phyloP scores from a whole-genome alignment of 805 yeast genomes.

The Wickerhamomyces alni region DNA sequence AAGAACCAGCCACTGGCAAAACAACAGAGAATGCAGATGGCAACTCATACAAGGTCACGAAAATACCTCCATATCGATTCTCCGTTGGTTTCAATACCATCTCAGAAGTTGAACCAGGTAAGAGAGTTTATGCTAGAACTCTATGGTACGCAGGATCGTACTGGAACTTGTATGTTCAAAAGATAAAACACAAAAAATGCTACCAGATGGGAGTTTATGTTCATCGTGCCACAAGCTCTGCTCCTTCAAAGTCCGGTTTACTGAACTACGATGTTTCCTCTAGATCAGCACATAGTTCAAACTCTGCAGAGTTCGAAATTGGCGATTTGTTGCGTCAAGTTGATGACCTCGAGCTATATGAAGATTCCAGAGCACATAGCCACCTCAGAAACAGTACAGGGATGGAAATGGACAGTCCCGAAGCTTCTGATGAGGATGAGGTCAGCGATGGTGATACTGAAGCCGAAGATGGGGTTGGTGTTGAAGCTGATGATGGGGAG shows the following conservation, averaged over 20 bases:
- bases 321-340: constrained; percentile 5
- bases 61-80: constrained; percentile 49
- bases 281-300: constrained; percentile 1
- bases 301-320: constrained; percentile 2
- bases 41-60: constrained; percentile 29
- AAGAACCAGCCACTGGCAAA: constrained; percentile 16
- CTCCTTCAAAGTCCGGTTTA: constrained; percentile 33
- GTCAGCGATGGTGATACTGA: background rate
- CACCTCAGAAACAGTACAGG: background rate
- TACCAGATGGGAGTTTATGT: constrained; percentile 52
- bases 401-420: constrained; percentile 18
- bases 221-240: constrained; percentile 40
- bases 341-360: constrained; percentile 6
- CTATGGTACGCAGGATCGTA: constrained; percentile 59
- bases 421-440: constrained; percentile 18
- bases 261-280: constrained; percentile 33
- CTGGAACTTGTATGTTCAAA: constrained; percentile 52
- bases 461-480: no score
- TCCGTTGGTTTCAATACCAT: constrained; percentile 46
- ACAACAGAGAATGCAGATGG: constrained; percentile 13
- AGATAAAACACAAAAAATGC: constrained; percentile 35
- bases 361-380: background rate
- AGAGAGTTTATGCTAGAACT: constrained; percentile 44
- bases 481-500: constrained; percentile 19
- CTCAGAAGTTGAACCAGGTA: constrained; percentile 36